Conservation (phyloP, 2,329 filamentous ascomycete genomes). For the Claviceps lovelessii region DNA sequence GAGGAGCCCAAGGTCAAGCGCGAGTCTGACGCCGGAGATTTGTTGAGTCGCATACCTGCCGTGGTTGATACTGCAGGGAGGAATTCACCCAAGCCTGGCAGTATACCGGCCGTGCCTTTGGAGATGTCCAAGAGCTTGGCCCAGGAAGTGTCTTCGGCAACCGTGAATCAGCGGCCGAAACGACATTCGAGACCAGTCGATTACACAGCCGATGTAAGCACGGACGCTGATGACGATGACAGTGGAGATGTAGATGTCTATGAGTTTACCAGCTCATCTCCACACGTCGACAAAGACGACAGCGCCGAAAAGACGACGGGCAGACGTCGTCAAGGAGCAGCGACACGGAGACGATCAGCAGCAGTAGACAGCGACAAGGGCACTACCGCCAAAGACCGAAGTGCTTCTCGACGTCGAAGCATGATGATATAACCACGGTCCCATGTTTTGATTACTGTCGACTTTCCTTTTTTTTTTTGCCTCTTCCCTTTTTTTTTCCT, state of each 20-base stretch:
- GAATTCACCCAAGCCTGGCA: slow-evolving; percentile 9
- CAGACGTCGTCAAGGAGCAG: slow-evolving; percentile 19
- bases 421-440: slow-evolving; percentile 43
- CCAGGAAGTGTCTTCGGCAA: slow-evolving; percentile 17
- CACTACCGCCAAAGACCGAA: slow-evolving; percentile 14
- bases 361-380: slow-evolving; percentile 22
- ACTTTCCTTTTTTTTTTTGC: background rate
- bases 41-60: slow-evolving; percentile 17
- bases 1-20: slow-evolving; percentile 19
- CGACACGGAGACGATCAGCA: slow-evolving; percentile 26
- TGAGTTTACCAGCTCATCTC: slow-evolving; percentile 38
- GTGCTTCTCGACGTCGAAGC: slow-evolving; percentile 35
- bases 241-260: slow-evolving; percentile 33
- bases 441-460: slow-evolving; percentile 17
- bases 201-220: slow-evolving; percentile 1
- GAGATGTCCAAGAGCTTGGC: slow-evolving; percentile 22
- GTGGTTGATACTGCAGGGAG: background rate
- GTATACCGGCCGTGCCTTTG: slow-evolving; percentile 25
- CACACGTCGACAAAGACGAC: slow-evolving; percentile 20
- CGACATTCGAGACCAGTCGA: slow-evolving; percentile 17
- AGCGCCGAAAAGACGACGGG: slow-evolving; percentile 12
- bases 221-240: slow-evolving; percentile 3
- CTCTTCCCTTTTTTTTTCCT: background rate
- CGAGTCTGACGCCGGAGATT: slow-evolving; percentile 17
- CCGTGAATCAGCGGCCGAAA: slow-evolving; percentile 25